Evolutionary conservation across 106 monocot genomes (phyloP).

Genomic region (Allium sativum): DNA sequence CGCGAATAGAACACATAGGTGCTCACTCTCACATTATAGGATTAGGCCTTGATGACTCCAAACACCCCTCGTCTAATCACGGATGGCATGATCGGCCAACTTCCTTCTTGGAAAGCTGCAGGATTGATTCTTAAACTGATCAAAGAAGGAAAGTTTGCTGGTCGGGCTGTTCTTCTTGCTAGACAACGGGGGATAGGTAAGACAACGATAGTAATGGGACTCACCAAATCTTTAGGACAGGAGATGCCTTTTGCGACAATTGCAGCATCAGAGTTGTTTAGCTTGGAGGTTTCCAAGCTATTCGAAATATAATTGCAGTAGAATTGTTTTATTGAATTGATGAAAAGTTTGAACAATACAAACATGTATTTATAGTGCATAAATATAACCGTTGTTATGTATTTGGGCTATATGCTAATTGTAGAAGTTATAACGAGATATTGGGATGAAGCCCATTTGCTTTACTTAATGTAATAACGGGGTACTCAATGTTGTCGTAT

Average conservation of each 20-base stretch:
- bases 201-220: slow-evolving; percentile 82
- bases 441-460: no score
- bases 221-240: slow-evolving; percentile 71
- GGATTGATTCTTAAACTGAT: slow-evolving; percentile 47
- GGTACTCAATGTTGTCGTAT: no score
- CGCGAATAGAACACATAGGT: slow-evolving; percentile 58
- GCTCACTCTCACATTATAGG: slow-evolving; percentile 69
- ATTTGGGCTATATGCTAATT: no score
- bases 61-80: slow-evolving; percentile 37
- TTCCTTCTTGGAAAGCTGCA: slow-evolving; percentile 38
- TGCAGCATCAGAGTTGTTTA: slow-evolving; percentile 72
- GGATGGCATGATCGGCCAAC: slow-evolving; percentile 64
- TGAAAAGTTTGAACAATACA: no score
- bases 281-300: slow-evolving; percentile 74
- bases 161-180: slow-evolving; percentile 82
- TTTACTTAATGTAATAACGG: no score
- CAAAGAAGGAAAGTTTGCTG: slow-evolving; percentile 47
- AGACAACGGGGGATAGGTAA: slow-evolving; percentile 95
- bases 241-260: slow-evolving; percentile 78
- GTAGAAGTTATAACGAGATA: no score
- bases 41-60: slow-evolving; percentile 44
- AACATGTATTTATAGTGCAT: no score
- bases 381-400: no score
- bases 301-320: no score
- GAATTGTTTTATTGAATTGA: no score